A percentile compares a stretch with the other conserved stretches of the same genome.
phyloP scores from a whole-genome alignment of 176 grass and related monocot genomes.

The Phyllostachys edulis region DNA sequence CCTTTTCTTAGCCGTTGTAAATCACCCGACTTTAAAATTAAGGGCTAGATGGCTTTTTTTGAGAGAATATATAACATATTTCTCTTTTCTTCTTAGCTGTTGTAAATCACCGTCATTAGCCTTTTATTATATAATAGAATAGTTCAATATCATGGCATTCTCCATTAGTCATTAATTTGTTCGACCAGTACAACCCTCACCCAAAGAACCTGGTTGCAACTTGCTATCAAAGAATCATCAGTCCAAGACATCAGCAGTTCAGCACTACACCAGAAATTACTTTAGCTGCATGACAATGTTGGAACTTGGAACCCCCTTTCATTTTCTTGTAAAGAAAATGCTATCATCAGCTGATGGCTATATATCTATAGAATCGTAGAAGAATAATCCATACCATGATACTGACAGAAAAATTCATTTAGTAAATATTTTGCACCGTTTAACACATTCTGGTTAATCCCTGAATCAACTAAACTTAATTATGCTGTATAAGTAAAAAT shows the following conservation, averaged over 20 bases:
- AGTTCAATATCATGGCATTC: neutral
- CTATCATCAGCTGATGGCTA: neutral
- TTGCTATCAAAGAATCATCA: neutral
- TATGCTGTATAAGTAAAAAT: neutral
- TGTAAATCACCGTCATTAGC: no score
- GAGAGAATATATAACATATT: no score
- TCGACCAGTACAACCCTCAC: neutral
- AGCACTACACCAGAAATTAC: neutral
- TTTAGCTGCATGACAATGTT: neutral
- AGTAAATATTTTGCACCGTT: neutral
- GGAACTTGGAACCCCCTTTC: neutral
- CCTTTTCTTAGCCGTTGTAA: neutral
- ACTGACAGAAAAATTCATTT: neutral
- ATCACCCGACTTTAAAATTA: neutral
- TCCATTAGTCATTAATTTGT: neutral
- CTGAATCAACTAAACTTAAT: neutral
- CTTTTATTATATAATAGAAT: no score
- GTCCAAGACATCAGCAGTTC: neutral
- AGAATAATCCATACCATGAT: neutral
- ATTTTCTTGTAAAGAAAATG: neutral
- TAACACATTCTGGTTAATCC: neutral
- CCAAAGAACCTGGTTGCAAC: neutral
- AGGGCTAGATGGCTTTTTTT: no score
- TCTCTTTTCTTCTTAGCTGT: no score
- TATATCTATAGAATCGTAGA: neutral